Evolutionary conservation across 352 stramenopile genomes (phyloP).

Genomic region (Pythium sp.): DNA sequence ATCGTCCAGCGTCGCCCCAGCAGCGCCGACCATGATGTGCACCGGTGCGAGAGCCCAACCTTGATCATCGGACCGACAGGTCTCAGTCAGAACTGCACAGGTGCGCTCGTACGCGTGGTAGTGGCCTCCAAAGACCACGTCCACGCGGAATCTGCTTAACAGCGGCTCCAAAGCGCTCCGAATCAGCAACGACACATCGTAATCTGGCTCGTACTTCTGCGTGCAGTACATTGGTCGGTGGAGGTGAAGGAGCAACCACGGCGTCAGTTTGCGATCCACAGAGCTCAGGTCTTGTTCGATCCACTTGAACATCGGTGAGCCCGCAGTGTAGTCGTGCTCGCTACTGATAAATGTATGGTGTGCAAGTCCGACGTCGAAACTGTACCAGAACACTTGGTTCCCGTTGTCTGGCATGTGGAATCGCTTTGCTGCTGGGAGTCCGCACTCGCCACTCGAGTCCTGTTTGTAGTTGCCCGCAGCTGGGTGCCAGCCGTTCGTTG

Average conservation of each 20-base stretch:
- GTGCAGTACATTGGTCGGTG: not conserved
- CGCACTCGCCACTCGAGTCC: not conserved
- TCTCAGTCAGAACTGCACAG: not conserved
- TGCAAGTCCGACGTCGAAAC: not conserved
- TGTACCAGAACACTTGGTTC: not conserved
- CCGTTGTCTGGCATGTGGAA: not conserved
- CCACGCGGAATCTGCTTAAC: not conserved
- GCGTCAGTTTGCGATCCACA: not conserved
- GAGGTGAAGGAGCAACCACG: not conserved
- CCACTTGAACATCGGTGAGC: not conserved
- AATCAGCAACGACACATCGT: not conserved
- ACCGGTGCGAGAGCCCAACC: not conserved
- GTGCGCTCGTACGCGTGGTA: not conserved
- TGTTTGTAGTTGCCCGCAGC: not conserved
- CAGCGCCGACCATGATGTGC: not conserved
- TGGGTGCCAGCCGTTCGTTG: not conserved
- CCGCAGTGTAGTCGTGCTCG: not conserved
- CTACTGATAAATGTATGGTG: not conserved
- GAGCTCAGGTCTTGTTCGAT: not conserved
- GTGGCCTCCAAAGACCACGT: not conserved
- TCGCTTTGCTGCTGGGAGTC: not conserved
- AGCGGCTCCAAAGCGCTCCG: not conserved
- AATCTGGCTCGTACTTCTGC: not conserved
- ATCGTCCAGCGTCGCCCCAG: not conserved
- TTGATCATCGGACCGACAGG: not conserved